Conservation (phyloP, 805 yeast species). For the Pichia ethanolica region DNA sequence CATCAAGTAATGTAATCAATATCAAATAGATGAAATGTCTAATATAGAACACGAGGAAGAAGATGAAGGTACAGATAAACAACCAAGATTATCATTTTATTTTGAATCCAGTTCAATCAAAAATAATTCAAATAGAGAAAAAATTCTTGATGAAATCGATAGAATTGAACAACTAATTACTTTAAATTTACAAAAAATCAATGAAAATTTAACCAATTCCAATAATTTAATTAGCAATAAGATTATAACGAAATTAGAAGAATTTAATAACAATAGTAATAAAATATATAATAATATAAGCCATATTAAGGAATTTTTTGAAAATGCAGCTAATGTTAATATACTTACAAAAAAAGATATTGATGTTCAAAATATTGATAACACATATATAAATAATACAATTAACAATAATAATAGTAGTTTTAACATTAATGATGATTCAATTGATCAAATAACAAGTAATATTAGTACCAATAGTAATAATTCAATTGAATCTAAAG, state of each 20-base stretch:
- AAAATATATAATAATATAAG: slow-evolving; percentile 58
- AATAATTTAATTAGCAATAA: slow-evolving; percentile 61
- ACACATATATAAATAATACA: neutral
- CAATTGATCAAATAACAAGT: neutral
- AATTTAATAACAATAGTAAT: slow-evolving; percentile 50
- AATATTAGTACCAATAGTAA: neutral
- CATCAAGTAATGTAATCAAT: too few relatives aligned
- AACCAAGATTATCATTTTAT: slow-evolving; percentile 25
- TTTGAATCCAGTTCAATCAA: slow-evolving; percentile 19
- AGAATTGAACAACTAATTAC: slow-evolving; percentile 75
- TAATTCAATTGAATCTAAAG: slow-evolving; percentile 3
- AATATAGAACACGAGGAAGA: slow-evolving; percentile 5
- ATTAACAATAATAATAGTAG: neutral
- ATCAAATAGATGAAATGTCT: too few relatives aligned
- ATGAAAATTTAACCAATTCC: slow-evolving; percentile 60
- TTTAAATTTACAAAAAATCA: slow-evolving; percentile 68
- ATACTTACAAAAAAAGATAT: slow-evolving; percentile 15
- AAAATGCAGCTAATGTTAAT: slow-evolving; percentile 33
- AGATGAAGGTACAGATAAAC: slow-evolving; percentile 13
- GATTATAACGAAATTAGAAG: slow-evolving; percentile 59
- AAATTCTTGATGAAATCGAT: slow-evolving; percentile 40
- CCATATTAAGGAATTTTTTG: slow-evolving; percentile 76
- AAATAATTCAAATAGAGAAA: slow-evolving; percentile 8
- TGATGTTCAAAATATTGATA: neutral
- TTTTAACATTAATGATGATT: neutral